Percentiles rank a stretch among this genome's conserved stretches.
These are phyloP conservation scores for Aspergillus sojae DNA, from an alignment of 2,329 filamentous ascomycete species.

Conservation along the genomic window DNA sequence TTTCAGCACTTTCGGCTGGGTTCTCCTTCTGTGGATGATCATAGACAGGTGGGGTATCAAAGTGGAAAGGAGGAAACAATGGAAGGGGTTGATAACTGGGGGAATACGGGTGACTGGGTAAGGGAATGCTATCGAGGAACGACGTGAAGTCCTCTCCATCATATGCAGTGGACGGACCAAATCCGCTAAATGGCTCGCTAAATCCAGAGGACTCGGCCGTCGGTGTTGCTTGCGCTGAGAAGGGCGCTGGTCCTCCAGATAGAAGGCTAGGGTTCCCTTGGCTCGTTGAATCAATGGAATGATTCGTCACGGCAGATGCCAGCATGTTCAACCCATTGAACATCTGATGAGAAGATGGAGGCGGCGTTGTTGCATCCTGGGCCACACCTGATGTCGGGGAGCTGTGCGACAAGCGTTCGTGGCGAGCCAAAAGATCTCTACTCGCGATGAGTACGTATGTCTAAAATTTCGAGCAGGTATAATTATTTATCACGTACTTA, in stretches of 20 bases:
- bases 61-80: constrained; percentile 32
- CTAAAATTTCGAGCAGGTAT: neutral
- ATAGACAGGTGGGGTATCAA: constrained; percentile 28
- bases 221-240: constrained; percentile 12
- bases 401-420: constrained; percentile 34
- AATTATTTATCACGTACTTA: constrained; percentile 24
- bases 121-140: constrained; percentile 36
- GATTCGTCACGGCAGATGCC: constrained; percentile 31
- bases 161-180: constrained; percentile 24
- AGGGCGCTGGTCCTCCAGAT: constrained; percentile 15
- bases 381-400: constrained; percentile 15
- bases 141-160: constrained; percentile 40
- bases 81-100: constrained; percentile 37
- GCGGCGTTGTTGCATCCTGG: constrained; percentile 5
- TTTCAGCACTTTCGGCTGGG: constrained; percentile 17
- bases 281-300: constrained; percentile 16
- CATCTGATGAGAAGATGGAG: constrained; percentile 23
- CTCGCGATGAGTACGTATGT: constrained; percentile 7
- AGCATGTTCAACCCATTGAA: constrained; percentile 32
- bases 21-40: constrained; percentile 21
- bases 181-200: constrained; percentile 27
- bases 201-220: constrained; percentile 22
- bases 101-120: constrained; percentile 37
- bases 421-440: constrained; percentile 36
- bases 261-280: constrained; percentile 7